These are phyloP conservation scores for Vitis hybrid DNA, from an alignment of 177 flowering plant species.

Conservation along the genomic window DNA sequence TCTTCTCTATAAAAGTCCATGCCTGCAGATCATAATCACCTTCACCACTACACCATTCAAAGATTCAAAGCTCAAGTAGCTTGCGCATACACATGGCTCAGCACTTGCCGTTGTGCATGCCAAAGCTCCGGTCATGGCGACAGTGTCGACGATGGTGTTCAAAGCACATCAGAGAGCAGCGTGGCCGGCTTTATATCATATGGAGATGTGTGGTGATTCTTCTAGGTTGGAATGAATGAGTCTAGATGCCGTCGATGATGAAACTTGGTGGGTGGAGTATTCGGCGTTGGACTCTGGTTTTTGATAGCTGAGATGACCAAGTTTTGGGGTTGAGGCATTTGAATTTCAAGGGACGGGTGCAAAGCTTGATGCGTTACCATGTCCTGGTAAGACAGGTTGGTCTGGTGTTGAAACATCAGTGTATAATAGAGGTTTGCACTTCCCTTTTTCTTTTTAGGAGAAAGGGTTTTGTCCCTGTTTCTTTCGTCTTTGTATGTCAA, in stretches of 20 bases:
- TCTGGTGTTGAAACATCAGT: too few species aligned
- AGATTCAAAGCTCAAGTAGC: neutral
- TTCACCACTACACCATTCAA: neutral
- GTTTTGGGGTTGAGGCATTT: too few species aligned
- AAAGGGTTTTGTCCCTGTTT: too few species aligned
- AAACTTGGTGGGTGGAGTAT: neutral
- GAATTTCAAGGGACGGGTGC: too few species aligned
- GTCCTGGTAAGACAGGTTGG: too few species aligned
- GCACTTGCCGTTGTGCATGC: slow-evolving; percentile 3
- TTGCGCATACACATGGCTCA: too few species aligned
- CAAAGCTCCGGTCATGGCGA: slow-evolving; percentile 35
- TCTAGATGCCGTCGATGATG: neutral
- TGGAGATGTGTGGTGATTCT: slow-evolving; percentile 65
- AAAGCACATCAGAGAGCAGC: slow-evolving; percentile 40
- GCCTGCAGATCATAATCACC: neutral
- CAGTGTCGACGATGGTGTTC: slow-evolving; percentile 47
- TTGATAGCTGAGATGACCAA: too few species aligned
- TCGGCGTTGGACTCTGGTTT: neutral
- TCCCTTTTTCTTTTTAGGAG: too few species aligned
- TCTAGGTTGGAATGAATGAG: slow-evolving; percentile 42
- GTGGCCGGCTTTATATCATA: slow-evolving; percentile 48
- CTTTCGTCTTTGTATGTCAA: too few species aligned
- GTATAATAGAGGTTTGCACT: too few species aligned
- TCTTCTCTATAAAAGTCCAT: slow-evolving; percentile 7
- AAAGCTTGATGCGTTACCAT: too few species aligned